Base-by-base conservation (phyloP, 352 stramenopile genomes). In the Pythium brachiatum region DNA sequence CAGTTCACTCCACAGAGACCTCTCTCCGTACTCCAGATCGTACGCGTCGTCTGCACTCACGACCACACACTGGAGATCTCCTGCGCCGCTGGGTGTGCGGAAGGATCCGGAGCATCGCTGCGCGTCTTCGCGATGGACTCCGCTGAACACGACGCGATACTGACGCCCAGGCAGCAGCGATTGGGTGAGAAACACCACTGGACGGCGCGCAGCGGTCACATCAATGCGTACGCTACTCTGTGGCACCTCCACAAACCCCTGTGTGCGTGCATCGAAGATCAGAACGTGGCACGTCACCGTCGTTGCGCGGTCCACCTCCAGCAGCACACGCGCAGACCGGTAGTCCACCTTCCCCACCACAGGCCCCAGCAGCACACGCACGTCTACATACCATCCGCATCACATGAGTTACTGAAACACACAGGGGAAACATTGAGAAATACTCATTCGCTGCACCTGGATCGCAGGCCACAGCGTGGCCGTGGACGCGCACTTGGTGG, bases 301-400 rank as follows among this genome's bases (percentile, higher is more conserved):
- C 1, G 75, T 63, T 0, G 53, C 48, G 21, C 57, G 55, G 63
- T 83, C 74, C 7, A 88, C 72, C 66, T 94, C 86, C 18, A 94
- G 67, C 26, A 94, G 62, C 51, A 94, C 71, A 6, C 80, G 69
- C 38, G 82, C 83, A 0, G 57, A 67, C 21, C 76, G 52, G 13
- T 63, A 70, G 26, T 81, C 78, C 31, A 93, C 79, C 66, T 74
- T 81, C 16, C 83, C 86, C 9, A 94, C 72, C 0, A 94, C 83
- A 0, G 85, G 85, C 0, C 82, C 82, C 7, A 92, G 34, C 11
- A 81, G 53, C n/a, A 92, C 80, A 15, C 69, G 72, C 1, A 89
- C 80, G 25, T 69, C 75, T 86, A 29, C 8, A 11, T 9, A 34
- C 5, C 29, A 34, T 5, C 29, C 5, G 29, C 29, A 34, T 5